Conservation (phyloP, 2,329 filamentous ascomycete genomes). For the Scopulariopsis brevicaulis region DNA sequence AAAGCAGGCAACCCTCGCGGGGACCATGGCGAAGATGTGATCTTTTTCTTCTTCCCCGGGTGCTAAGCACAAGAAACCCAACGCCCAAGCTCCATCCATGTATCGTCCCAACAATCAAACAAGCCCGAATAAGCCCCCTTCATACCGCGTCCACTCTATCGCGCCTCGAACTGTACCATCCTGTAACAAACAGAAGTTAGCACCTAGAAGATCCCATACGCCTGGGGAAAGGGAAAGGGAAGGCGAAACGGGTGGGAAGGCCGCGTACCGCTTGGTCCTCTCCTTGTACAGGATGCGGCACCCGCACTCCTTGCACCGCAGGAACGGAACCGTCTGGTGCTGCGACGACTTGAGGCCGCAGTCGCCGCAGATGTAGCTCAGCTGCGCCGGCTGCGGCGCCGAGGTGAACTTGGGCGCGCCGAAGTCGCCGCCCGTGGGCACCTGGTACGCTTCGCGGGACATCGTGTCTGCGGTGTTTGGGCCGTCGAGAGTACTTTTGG, state of each 20-base stretch:
- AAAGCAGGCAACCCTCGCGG: background rate
- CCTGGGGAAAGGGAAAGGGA: background rate
- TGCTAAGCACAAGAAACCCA: background rate
- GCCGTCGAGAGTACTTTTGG: background rate
- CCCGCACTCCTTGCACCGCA: slow-evolving; percentile 92
- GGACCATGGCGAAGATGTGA: background rate
- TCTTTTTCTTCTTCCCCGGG: background rate
- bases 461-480: slow-evolving; percentile 18
- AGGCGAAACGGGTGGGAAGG: background rate
- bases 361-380: slow-evolving; percentile 30
- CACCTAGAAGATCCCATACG: background rate
- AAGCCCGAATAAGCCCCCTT: background rate
- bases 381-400: slow-evolving; percentile 23
- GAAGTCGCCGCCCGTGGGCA: slow-evolving; percentile 40
- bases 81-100: background rate
- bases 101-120: background rate
- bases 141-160: slow-evolving; percentile 31
- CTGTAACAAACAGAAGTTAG: slow-evolving; percentile 29
- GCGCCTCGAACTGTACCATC: slow-evolving; percentile 97
- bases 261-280: slow-evolving; percentile 80
- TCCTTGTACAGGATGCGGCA: slow-evolving; percentile 97
- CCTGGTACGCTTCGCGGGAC: slow-evolving; percentile 70
- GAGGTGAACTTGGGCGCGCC: background rate
- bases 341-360: slow-evolving; percentile 35
- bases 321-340: slow-evolving; percentile 62